Conservation (phyloP, 1,284 basidiomycete genomes). For the Tylopilus orsonianus region DNA sequence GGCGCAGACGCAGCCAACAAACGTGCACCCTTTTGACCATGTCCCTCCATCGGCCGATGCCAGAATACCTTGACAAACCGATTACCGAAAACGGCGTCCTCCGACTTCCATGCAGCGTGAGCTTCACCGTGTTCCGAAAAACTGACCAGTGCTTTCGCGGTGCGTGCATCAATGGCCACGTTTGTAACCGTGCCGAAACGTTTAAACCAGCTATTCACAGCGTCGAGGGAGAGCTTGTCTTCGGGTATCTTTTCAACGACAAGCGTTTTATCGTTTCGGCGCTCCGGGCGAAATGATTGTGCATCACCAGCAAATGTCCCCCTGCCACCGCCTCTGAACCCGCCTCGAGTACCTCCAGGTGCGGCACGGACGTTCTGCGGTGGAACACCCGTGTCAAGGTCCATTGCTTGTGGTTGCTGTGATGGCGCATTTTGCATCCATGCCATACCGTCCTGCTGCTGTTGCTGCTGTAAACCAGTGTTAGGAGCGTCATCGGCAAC, state of each 20-base stretch:
- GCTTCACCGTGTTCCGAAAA: constrained; percentile 88
- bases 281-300: constrained; percentile 64
- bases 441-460: constrained; percentile 15
- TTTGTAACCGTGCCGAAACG: constrained; percentile 93
- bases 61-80: constrained; percentile 94
- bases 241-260: constrained; percentile 94
- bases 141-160: constrained; percentile 81
- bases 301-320: constrained; percentile 61
- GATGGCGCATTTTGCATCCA: constrained; percentile 15
- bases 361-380: constrained; percentile 31
- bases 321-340: constrained; percentile 44
- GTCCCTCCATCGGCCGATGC: constrained; percentile 88
- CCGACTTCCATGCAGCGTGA: constrained; percentile 85
- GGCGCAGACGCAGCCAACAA: constrained; percentile 78
- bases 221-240: constrained; percentile 74
- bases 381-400: constrained; percentile 37
- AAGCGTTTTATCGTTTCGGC: constrained; percentile 78
- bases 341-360: constrained; percentile 40
- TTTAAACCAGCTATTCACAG: constrained; percentile 88
- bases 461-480: constrained; percentile 1
- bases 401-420: constrained; percentile 35
- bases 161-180: constrained; percentile 80
- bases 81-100: constrained; percentile 92
- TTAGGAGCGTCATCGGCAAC: constrained; percentile 29
- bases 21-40: constrained; percentile 72